phyloP scores from a whole-genome alignment of 2,329 filamentous ascomycete genomes.

The Sordariomycetes sp. region DNA sequence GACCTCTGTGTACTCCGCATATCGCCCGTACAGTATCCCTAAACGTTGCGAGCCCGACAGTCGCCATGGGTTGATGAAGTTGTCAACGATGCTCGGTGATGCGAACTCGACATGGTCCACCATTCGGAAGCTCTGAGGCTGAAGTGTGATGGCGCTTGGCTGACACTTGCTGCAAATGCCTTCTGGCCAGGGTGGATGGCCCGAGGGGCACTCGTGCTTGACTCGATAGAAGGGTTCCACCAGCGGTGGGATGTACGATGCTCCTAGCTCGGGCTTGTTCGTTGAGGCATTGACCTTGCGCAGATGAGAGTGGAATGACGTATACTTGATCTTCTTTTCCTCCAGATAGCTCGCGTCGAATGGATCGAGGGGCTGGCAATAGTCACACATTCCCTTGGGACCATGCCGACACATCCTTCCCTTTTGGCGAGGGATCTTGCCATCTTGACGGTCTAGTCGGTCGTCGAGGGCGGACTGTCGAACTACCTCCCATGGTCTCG shows the following conservation, averaged over 20 bases:
- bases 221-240: conserved; percentile 91
- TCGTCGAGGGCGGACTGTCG: conserved; percentile 84
- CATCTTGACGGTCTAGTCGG: conserved; percentile 74
- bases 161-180: conserved; percentile 98
- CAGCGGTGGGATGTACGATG: conserved; percentile 91
- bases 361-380: conserved; percentile 94
- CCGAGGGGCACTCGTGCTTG: conserved; percentile 79
- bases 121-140: conserved; percentile 91
- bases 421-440: conserved; percentile 71
- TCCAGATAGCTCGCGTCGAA: conserved; percentile 82
- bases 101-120: conserved; percentile 98
- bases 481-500: conserved; percentile 69
- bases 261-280: conserved; percentile 89
- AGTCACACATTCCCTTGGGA: conserved; percentile 97
- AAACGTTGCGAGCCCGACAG: conserved; percentile 75
- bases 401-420: conserved; percentile 96
- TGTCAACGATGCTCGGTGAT: conserved; percentile 73
- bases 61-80: conserved; percentile 88
- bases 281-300: conserved; percentile 93
- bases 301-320: conserved; percentile 90
- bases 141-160: conserved; percentile 89
- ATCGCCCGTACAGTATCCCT: conserved; percentile 85
- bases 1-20: conserved; percentile 84
- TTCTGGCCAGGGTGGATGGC: conserved; percentile 87
- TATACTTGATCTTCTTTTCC: conserved; percentile 98